Percentiles rank a stretch among this genome's conserved stretches.
These are phyloP conservation scores for Penicillium sp. DNA, from an alignment of 2,329 filamentous ascomycete genomes.

Conservation along the genomic window DNA sequence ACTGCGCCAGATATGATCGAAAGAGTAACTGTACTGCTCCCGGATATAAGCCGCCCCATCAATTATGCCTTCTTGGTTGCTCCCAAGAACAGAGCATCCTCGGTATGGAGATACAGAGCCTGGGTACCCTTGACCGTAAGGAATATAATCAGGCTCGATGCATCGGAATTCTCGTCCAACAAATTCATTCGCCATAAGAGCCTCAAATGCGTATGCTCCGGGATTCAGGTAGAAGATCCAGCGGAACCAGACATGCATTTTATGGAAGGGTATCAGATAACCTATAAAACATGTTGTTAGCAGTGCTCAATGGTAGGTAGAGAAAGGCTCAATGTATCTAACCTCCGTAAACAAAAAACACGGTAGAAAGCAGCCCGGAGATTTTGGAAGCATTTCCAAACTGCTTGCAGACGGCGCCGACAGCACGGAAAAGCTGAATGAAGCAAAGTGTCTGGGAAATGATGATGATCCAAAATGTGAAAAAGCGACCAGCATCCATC, in stretches of 20 bases:
- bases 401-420: conserved; percentile 47
- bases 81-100: conserved; percentile 34
- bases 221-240: conserved; percentile 66
- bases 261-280: conserved; percentile 58
- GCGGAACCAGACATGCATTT: conserved; percentile 61
- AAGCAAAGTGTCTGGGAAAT: conserved; percentile 51
- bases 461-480: conserved; percentile 57
- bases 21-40: conserved; percentile 54
- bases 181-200: conserved; percentile 68
- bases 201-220: conserved; percentile 65
- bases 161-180: conserved; percentile 55
- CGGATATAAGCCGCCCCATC: conserved; percentile 54
- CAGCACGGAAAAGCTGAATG: conserved; percentile 51
- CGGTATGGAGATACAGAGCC: conserved; percentile 20
- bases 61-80: conserved; percentile 36
- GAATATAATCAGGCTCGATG: conserved; percentile 49
- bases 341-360: conserved; percentile 54
- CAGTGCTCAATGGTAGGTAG: background rate
- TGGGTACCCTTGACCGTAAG: conserved; percentile 44
- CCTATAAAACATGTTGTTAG: conserved; percentile 32
- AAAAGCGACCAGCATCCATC: conserved; percentile 57
- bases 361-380: conserved; percentile 41
- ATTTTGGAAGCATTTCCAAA: conserved; percentile 50
- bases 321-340: background rate
- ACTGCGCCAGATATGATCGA: conserved; percentile 64